Percentiles rank a stretch among this genome's conserved stretches.
Evolutionary conservation across 2,329 filamentous ascomycete genomes (phyloP).

Genomic region (Aspergillus floridensis): DNA sequence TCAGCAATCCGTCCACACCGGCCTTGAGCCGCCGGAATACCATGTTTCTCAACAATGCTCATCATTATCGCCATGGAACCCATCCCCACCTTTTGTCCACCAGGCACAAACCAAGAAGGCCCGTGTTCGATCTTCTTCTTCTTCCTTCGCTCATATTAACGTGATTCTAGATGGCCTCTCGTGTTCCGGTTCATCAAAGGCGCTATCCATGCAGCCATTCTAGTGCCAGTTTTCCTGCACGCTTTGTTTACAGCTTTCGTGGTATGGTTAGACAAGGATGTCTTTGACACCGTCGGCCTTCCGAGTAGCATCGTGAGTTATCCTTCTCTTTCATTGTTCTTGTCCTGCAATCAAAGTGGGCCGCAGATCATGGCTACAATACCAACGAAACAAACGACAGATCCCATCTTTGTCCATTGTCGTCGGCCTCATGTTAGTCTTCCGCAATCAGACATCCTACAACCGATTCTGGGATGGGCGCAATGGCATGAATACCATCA

Average conservation of each 20-base stretch:
- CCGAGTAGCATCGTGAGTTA: conserved; percentile 55
- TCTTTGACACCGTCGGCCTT: conserved; percentile 52
- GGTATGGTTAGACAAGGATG: conserved; percentile 56
- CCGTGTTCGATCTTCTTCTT: not conserved
- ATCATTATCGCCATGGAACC: conserved; percentile 22
- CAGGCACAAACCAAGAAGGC: conserved; percentile 34
- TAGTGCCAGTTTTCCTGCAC: conserved; percentile 57
- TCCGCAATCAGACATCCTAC: conserved; percentile 63
- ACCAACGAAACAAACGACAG: conserved; percentile 24
- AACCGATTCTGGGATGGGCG: conserved; percentile 64
- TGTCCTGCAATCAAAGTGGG: not conserved
- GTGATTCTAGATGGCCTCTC: conserved; percentile 55
- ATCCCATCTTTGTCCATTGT: conserved; percentile 64
- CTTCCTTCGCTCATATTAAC: not conserved
- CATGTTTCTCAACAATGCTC: conserved; percentile 18
- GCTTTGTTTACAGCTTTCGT: conserved; percentile 58
- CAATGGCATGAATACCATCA: conserved; percentile 56
- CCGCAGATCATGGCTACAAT: not conserved
- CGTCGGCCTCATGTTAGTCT: conserved; percentile 66
- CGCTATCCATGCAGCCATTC: conserved; percentile 59
- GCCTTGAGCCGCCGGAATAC: conserved; percentile 33
- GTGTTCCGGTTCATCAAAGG: conserved; percentile 65
- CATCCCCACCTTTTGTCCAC: conserved; percentile 34
- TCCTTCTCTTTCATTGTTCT: not conserved
- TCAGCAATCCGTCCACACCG: conserved; percentile 31